These are phyloP conservation scores for Coniella lustricola DNA, from an alignment of 2,329 filamentous ascomycete genomes.

Conservation along the genomic window DNA sequence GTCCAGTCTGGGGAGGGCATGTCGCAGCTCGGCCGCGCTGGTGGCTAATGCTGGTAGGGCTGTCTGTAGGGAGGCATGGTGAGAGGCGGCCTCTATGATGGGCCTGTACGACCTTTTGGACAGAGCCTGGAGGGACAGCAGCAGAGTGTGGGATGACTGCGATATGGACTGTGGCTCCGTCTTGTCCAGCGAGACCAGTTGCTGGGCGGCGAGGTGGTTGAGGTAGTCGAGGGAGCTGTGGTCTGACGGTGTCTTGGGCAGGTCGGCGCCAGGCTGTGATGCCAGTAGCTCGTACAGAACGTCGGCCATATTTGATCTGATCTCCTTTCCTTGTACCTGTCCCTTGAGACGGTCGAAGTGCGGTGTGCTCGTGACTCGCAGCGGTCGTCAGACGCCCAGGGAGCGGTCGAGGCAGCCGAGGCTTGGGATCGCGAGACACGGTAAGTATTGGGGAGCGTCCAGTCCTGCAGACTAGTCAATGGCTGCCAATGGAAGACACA, in stretches of 20 bases:
- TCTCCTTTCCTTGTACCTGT: constrained; percentile 2
- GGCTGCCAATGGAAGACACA: too few relatives aligned
- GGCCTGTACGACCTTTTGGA: constrained; percentile 84
- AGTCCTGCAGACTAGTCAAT: too few relatives aligned
- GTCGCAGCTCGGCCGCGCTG: constrained; percentile 59
- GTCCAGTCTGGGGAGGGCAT: constrained; percentile 73
- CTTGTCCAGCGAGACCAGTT: constrained; percentile 63
- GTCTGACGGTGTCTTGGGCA: constrained; percentile 32
- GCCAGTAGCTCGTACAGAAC: constrained; percentile 67
- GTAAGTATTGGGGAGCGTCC: too few relatives aligned
- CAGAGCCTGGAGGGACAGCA: constrained; percentile 77
- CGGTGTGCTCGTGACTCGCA: too few relatives aligned
- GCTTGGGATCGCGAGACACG: too few relatives aligned
- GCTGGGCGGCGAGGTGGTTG: constrained; percentile 66
- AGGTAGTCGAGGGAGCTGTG: constrained; percentile 63
- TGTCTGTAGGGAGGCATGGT: constrained; percentile 65
- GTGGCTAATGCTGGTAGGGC: constrained; percentile 64
- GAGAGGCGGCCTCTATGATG: constrained; percentile 72
- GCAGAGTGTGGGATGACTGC: constrained; percentile 71
- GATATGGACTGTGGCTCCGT: constrained; percentile 74
- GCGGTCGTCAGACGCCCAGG: too few relatives aligned
- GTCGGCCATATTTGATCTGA: constrained; percentile 65
- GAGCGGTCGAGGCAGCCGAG: too few relatives aligned
- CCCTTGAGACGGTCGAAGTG: too few relatives aligned
- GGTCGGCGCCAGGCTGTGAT: constrained; percentile 23